A percentile compares a stretch with the other conserved stretches of the same genome.
phyloP scores from a whole-genome alignment of 495 filamentous ascomycete species.

The Astrothelium macrocarpum region DNA sequence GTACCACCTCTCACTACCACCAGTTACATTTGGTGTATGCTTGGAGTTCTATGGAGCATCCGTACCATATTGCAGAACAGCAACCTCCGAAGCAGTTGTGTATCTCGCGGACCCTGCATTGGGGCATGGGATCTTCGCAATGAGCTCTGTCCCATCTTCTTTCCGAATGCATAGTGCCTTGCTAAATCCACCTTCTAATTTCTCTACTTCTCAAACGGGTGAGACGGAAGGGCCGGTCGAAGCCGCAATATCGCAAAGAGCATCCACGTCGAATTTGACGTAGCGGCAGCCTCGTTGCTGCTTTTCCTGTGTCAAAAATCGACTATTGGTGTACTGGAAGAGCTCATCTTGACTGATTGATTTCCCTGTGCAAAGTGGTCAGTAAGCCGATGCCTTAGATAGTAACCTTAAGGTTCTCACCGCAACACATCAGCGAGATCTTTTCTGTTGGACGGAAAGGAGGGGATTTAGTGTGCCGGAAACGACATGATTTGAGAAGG shows the following conservation, averaged over 20 bases:
- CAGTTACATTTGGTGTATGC: background rate
- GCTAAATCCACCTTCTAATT: slow-evolving; percentile 36
- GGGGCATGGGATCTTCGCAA: slow-evolving; percentile 32
- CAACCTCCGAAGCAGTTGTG: slow-evolving; percentile 34
- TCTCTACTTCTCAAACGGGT: slow-evolving; percentile 28
- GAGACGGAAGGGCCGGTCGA: slow-evolving; percentile 15
- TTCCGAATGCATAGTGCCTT: slow-evolving; percentile 33
- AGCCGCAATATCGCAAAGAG: slow-evolving; percentile 28
- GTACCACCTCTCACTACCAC: slow-evolving; percentile 24
- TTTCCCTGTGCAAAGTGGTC: background rate
- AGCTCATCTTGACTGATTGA: slow-evolving; percentile 18
- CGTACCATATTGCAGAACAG: slow-evolving; percentile 32
- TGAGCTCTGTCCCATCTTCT: slow-evolving; percentile 28
- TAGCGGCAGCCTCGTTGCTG: slow-evolving; percentile 27
- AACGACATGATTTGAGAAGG: background rate
- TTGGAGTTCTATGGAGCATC: background rate
- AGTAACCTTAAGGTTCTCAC: background rate
- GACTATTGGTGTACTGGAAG: slow-evolving; percentile 32
- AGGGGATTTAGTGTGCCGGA: background rate
- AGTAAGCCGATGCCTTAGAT: background rate
- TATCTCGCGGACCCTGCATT: slow-evolving; percentile 25
- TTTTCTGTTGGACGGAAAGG: background rate
- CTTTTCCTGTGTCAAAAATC: slow-evolving; percentile 32
- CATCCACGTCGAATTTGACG: slow-evolving; percentile 27
- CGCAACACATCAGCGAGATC: background rate